These are phyloP conservation scores for Blastocrithidia nonstop DNA, from an alignment of 208 protist species.

Conservation along the genomic window DNA sequence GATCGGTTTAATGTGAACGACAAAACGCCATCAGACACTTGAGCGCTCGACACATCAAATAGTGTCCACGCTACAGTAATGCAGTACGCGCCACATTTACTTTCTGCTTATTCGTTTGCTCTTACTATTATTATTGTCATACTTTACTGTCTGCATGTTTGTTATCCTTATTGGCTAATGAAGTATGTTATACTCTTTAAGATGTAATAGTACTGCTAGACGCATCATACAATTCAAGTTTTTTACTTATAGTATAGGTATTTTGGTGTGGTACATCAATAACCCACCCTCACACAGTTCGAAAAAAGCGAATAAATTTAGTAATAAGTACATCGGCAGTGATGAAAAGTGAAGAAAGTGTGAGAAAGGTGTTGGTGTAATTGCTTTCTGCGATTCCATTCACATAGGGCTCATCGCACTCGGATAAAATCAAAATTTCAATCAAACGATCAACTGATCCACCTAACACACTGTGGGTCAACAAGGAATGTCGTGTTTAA, in stretches of 20 bases:
- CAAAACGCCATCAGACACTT: slow-evolving; percentile 45
- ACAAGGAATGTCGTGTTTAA: too few relatives aligned
- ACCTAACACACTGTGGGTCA: slow-evolving; percentile 12
- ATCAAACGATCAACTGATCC: slow-evolving; percentile 42
- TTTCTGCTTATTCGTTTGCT: neutral
- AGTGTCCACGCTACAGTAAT: slow-evolving; percentile 13
- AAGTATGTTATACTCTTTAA: too few relatives aligned
- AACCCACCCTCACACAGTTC: slow-evolving; percentile 17
- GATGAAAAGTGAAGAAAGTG: slow-evolving; percentile 42
- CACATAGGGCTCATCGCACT: slow-evolving; percentile 34
- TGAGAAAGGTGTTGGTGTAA: slow-evolving; percentile 51
- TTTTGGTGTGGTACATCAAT: slow-evolving; percentile 3
- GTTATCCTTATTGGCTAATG: too few relatives aligned
- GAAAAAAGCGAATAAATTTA: slow-evolving; percentile 45
- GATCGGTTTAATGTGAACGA: slow-evolving; percentile 33
- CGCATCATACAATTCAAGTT: too few relatives aligned
- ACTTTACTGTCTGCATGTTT: too few relatives aligned
- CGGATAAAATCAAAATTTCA: slow-evolving; percentile 34
- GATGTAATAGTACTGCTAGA: too few relatives aligned
- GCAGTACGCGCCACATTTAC: neutral
- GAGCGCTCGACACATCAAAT: slow-evolving; percentile 29
- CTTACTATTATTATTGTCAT: neutral
- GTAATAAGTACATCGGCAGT: slow-evolving; percentile 32
- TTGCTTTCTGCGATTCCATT: slow-evolving; percentile 26
- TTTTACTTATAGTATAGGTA: neutral